phyloP scores from a whole-genome alignment of 1,284 basidiomycete species.

The Leccinum griseonigrum region DNA sequence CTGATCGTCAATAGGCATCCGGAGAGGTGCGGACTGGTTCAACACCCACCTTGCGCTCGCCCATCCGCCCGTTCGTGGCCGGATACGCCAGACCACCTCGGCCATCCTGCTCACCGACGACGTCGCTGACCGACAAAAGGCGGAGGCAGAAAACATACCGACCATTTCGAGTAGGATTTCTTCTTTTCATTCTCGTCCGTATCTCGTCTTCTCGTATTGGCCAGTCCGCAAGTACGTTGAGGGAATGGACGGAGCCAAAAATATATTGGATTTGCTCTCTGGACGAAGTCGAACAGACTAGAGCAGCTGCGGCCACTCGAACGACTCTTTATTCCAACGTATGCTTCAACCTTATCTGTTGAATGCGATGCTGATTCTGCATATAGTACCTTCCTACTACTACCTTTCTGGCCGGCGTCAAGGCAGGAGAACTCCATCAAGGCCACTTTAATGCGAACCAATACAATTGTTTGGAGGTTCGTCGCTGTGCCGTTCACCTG shows the following conservation, averaged over 20 bases:
- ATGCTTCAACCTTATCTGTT: slow-evolving; percentile 17
- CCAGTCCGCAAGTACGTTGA: slow-evolving; percentile 80
- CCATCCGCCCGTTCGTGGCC: slow-evolving; percentile 51
- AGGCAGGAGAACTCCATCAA: slow-evolving; percentile 81
- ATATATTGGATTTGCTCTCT: slow-evolving; percentile 80
- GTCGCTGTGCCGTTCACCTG: slow-evolving; percentile 9
- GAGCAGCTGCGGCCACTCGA: slow-evolving; percentile 48
- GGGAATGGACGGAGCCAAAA: slow-evolving; percentile 57
- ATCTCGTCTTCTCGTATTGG: neutral
- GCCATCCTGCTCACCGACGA: slow-evolving; percentile 90
- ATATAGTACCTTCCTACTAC: slow-evolving; percentile 80
- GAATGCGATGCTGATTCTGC: neutral
- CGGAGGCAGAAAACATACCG: slow-evolving; percentile 65
- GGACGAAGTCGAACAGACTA: slow-evolving; percentile 60
- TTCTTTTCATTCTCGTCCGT: neutral
- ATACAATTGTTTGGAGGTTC: slow-evolving; percentile 93
- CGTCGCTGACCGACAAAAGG: slow-evolving; percentile 78
- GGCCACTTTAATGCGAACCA: slow-evolving; percentile 95
- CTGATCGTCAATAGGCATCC: slow-evolving; percentile 58
- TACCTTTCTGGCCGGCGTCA: slow-evolving; percentile 80
- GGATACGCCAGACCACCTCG: slow-evolving; percentile 47
- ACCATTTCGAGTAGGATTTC: slow-evolving; percentile 55
- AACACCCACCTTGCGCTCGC: slow-evolving; percentile 64
- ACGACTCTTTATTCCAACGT: slow-evolving; percentile 80
- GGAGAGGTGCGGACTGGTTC: slow-evolving; percentile 86